Evolutionary conservation across 495 filamentous ascomycete species (phyloP).

Genomic region (Talaromyces borbonicus): DNA sequence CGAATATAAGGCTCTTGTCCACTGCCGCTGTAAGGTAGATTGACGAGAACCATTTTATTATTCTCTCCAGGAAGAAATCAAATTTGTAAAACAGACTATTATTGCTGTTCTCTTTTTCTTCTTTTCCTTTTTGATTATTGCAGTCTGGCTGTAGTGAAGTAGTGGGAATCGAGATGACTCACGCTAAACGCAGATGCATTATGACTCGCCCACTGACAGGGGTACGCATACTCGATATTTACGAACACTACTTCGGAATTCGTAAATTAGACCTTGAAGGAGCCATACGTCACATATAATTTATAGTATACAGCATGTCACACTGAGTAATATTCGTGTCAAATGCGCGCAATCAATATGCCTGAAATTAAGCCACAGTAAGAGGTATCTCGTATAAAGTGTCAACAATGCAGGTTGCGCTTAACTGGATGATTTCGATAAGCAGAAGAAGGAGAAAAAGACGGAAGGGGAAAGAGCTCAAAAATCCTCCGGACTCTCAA

Average conservation of each 20-base stretch:
- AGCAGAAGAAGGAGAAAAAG: not conserved
- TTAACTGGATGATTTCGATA: not conserved
- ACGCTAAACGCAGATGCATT: no score
- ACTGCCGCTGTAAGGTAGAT: constrained; percentile 9
- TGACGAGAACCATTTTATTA: constrained; percentile 12
- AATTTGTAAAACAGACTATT: not conserved
- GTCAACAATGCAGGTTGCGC: not conserved
- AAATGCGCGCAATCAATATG: not conserved
- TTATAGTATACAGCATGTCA: no score
- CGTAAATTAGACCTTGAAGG: no score
- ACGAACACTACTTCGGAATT: no score
- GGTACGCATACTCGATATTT: no score
- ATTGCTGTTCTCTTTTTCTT: no score
- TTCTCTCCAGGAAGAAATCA: not conserved
- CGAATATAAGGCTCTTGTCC: constrained; percentile 19
- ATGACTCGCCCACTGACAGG: no score
- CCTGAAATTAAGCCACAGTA: not conserved
- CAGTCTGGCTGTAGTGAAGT: no score
- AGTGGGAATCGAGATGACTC: no score
- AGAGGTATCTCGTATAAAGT: constrained; percentile 1
- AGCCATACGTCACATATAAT: no score
- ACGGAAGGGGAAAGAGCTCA: constrained; percentile 9
- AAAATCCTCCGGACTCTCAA: constrained; percentile 39
- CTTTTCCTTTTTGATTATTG: not conserved
- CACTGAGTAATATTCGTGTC: not conserved